Conservation (phyloP, 2,329 filamentous ascomycete species). For the Cryphonectria naterciae region DNA sequence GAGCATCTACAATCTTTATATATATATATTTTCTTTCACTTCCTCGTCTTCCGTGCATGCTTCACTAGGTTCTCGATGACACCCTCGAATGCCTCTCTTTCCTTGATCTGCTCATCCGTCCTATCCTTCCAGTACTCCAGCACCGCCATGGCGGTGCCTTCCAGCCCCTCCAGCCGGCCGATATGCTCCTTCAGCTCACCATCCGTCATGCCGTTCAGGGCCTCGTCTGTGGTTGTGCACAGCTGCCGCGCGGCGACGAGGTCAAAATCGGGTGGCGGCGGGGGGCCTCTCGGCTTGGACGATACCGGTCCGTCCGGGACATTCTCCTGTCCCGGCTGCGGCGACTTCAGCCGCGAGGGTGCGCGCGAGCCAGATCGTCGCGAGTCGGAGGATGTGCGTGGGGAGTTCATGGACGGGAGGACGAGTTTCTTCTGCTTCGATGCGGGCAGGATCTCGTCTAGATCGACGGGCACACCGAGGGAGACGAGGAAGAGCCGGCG, state of each 20-base stretch:
- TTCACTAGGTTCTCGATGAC: slow-evolving; percentile 97
- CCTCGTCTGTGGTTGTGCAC: slow-evolving; percentile 83
- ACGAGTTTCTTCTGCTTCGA: slow-evolving; percentile 98
- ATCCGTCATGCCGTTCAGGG: slow-evolving; percentile 77
- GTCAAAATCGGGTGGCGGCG: slow-evolving; percentile 75
- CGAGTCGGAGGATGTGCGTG: slow-evolving; percentile 59
- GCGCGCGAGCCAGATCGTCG: slow-evolving; percentile 47
- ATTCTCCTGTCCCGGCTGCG: slow-evolving; percentile 52
- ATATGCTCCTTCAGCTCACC: slow-evolving; percentile 76
- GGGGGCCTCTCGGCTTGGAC: slow-evolving; percentile 49
- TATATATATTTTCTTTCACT: slow-evolving; percentile 57
- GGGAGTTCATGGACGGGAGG: slow-evolving; percentile 76
- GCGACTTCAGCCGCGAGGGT: slow-evolving; percentile 33
- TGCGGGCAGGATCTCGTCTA: slow-evolving; percentile 95
- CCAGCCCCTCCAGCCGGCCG: slow-evolving; percentile 67
- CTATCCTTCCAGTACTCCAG: slow-evolving; percentile 87
- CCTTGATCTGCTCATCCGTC: slow-evolving; percentile 83
- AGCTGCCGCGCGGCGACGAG: slow-evolving; percentile 76
- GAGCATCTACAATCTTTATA: slow-evolving; percentile 10
- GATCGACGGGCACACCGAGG: slow-evolving; percentile 90
- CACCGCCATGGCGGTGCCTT: slow-evolving; percentile 73
- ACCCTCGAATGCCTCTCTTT: slow-evolving; percentile 92
- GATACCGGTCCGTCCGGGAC: slow-evolving; percentile 46
- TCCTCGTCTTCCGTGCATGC: slow-evolving; percentile 83
- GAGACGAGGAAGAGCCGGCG: slow-evolving; percentile 94